A percentile compares a stretch with the other conserved stretches of the same genome.
Evolutionary conservation across 2,329 filamentous ascomycete genomes (phyloP).

Genomic region (Nigrospora osmanthi): DNA sequence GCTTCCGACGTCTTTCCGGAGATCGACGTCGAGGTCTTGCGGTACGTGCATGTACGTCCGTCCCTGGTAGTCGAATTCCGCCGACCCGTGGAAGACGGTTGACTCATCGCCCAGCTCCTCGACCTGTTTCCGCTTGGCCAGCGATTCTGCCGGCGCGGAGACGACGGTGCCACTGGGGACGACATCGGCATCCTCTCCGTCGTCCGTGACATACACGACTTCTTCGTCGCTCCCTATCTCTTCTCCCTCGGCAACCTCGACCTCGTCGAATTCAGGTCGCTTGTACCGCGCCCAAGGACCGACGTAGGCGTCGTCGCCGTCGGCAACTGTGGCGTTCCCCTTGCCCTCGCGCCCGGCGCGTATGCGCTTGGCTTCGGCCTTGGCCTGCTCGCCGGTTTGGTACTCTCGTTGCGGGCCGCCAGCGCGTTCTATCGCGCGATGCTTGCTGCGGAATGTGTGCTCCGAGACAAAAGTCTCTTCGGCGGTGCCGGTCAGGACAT

Average conservation of each 20-base stretch:
- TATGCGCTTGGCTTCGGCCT: slow-evolving; percentile 62
- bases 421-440: slow-evolving; percentile 70
- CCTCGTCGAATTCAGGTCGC: slow-evolving; percentile 64
- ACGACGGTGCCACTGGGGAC: slow-evolving; percentile 57
- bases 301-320: slow-evolving; percentile 81
- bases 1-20: slow-evolving; percentile 73
- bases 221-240: slow-evolving; percentile 74
- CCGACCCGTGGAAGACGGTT: slow-evolving; percentile 75
- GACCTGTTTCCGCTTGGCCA: slow-evolving; percentile 48
- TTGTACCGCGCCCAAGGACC: slow-evolving; percentile 90
- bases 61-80: slow-evolving; percentile 87
- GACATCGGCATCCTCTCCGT: slow-evolving; percentile 61
- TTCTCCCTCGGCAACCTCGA: slow-evolving; percentile 65
- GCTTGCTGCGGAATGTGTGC: slow-evolving; percentile 79
- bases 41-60: slow-evolving; percentile 97
- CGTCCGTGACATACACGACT: slow-evolving; percentile 70
- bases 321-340: slow-evolving; percentile 74
- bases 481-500: slow-evolving; percentile 76
- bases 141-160: slow-evolving; percentile 44
- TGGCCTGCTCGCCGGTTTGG: slow-evolving; percentile 48
- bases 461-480: slow-evolving; percentile 87
- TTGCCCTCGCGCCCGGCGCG: slow-evolving; percentile 75
- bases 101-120: slow-evolving; percentile 65
- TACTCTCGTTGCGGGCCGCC: slow-evolving; percentile 50
- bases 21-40: slow-evolving; percentile 78